Evolutionary conservation across 495 filamentous ascomycete genomes (phyloP).

Genomic region (Lichina pygmaea): DNA sequence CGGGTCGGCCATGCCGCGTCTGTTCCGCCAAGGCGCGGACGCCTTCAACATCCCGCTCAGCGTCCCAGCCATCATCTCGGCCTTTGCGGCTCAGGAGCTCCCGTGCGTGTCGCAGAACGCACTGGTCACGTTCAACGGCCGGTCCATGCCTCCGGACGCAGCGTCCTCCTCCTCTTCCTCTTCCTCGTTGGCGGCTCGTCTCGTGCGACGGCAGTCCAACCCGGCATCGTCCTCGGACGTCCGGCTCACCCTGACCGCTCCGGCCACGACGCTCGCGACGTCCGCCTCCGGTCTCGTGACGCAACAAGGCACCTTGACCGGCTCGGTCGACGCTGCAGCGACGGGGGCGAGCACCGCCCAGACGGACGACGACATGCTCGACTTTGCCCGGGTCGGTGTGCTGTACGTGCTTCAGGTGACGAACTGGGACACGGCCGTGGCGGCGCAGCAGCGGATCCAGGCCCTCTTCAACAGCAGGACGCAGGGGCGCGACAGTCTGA

Average conservation of each 20-base stretch:
- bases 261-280: background rate
- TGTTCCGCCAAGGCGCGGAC: slow-evolving; percentile 32
- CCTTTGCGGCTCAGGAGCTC: slow-evolving; percentile 47
- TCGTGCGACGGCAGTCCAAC: background rate
- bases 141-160: slow-evolving; percentile 1
- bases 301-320: background rate
- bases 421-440: slow-evolving; percentile 20
- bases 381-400: slow-evolving; percentile 39
- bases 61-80: slow-evolving; percentile 33
- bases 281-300: background rate
- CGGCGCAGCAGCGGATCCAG: slow-evolving; percentile 29
- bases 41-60: slow-evolving; percentile 58
- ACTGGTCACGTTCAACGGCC: slow-evolving; percentile 52
- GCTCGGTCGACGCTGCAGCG: slow-evolving; percentile 4
- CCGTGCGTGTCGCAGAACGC: slow-evolving; percentile 64
- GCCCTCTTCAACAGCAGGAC: slow-evolving; percentile 15
- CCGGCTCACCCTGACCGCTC: too few species aligned
- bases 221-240: background rate
- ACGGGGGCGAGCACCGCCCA: background rate
- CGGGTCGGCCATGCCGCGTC: slow-evolving; percentile 45
- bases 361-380: slow-evolving; percentile 20
- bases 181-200: background rate
- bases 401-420: slow-evolving; percentile 32
- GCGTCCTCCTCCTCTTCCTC: background rate
- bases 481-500: background rate